A percentile compares a stretch with the other conserved stretches of the same genome.
These are phyloP conservation scores for Eucalyptus marginata DNA, from an alignment of 345 rosid genomes.

Conservation along the genomic window DNA sequence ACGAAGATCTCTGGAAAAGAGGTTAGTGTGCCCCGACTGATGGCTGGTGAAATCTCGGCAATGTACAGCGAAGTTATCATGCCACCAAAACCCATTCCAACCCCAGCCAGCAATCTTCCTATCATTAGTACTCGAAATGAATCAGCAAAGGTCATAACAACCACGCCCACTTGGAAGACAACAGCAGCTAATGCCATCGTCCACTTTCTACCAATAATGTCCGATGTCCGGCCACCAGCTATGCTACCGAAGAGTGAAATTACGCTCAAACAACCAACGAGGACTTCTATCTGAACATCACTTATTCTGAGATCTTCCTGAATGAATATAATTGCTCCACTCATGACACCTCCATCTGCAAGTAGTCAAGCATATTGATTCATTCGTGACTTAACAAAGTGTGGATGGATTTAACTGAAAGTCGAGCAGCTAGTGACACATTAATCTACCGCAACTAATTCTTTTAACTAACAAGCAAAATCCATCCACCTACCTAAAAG, in stretches of 20 bases:
- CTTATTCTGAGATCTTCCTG: slow-evolving; percentile 70
- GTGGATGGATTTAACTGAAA: neutral
- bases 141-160: slow-evolving; percentile 64
- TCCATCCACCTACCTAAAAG: neutral
- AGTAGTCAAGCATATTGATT: neutral
- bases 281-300: slow-evolving; percentile 71
- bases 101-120: slow-evolving; percentile 32
- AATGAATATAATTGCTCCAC: slow-evolving; percentile 87
- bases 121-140: slow-evolving; percentile 48
- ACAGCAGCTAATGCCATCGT: slow-evolving; percentile 84
- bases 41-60: slow-evolving; percentile 14
- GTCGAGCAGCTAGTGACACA: neutral
- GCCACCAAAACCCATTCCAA: slow-evolving; percentile 70
- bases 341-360: slow-evolving; percentile 96
- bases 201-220: slow-evolving; percentile 76
- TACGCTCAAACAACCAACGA: slow-evolving; percentile 67
- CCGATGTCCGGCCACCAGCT: slow-evolving; percentile 78
- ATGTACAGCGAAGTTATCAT: neutral
- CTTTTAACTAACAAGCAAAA: neutral
- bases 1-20: slow-evolving; percentile 85
- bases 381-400: neutral
- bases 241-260: slow-evolving; percentile 79
- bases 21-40: slow-evolving; percentile 59
- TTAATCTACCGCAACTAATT: neutral
- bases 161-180: slow-evolving; percentile 64